Conservation (phyloP, 2,329 filamentous ascomycete genomes). For the Apiospora arundinis region DNA sequence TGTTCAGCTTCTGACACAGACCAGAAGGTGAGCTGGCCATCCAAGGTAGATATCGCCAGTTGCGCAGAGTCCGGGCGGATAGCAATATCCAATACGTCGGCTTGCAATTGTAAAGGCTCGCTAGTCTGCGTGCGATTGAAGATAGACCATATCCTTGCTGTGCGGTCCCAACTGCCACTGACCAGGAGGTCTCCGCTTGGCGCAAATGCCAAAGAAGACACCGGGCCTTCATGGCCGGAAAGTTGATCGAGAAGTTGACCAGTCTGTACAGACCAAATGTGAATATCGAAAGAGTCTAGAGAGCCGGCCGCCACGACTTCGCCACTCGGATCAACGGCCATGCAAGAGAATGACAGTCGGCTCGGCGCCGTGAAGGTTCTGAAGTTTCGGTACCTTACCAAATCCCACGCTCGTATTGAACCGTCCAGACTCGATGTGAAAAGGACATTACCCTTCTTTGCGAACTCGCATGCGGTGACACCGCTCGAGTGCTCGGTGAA, state of each 20-base stretch:
- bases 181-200: conserved; percentile 84
- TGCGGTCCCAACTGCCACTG: conserved; percentile 96
- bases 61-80: conserved; percentile 91
- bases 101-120: conserved; percentile 89
- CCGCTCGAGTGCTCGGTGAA: conserved; percentile 97
- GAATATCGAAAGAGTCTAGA: conserved; percentile 93
- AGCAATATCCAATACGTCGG: conserved; percentile 86
- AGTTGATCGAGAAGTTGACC: conserved; percentile 92
- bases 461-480: conserved; percentile 93
- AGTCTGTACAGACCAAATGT: conserved; percentile 98
- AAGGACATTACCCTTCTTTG: conserved; percentile 92
- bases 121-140: conserved; percentile 94
- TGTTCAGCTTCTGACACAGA: conserved; percentile 87
- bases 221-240: conserved; percentile 90
- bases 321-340: conserved; percentile 96
- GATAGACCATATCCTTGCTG: conserved; percentile 94
- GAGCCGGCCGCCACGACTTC: conserved; percentile 96
- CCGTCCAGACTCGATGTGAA: conserved; percentile 96
- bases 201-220: conserved; percentile 87
- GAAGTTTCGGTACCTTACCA: conserved; percentile 96
- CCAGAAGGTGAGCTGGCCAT: conserved; percentile 96
- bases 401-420: conserved; percentile 93
- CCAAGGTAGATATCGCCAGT: conserved; percentile 88
- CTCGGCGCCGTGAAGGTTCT: conserved; percentile 95
- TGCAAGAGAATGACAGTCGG: conserved; percentile 87